Conservation (phyloP, 2,329 filamentous ascomycete species). For the Epichloe baconii region DNA sequence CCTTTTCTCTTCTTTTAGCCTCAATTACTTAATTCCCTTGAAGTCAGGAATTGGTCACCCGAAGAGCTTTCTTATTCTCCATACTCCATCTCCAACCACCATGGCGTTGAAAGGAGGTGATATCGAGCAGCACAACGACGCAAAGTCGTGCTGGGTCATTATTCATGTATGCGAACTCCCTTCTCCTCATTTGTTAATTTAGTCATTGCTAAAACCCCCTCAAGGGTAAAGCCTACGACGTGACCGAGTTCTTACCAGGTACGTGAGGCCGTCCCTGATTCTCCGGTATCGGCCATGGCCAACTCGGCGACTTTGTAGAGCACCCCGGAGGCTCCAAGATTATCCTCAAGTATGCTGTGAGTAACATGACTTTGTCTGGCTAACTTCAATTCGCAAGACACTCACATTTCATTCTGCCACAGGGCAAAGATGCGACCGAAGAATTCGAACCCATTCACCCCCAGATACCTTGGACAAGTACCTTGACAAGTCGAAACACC, state of each 20-base stretch:
- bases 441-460: constrained; percentile 84
- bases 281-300: not conserved
- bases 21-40: too few species aligned
- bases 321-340: constrained; percentile 85
- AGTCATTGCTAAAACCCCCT: constrained; percentile 3
- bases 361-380: constrained; percentile 9
- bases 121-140: constrained; percentile 59
- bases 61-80: too few species aligned
- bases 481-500: constrained; percentile 71
- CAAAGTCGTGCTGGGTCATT: constrained; percentile 84
- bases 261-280: constrained; percentile 10
- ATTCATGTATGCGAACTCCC: constrained; percentile 46
- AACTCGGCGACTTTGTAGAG: constrained; percentile 32
- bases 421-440: constrained; percentile 84
- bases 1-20: not conserved
- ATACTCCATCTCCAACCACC: not conserved
- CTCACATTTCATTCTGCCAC: not conserved
- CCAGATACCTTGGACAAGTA: constrained; percentile 80
- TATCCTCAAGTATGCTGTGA: constrained; percentile 82
- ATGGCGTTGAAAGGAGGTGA: constrained; percentile 38
- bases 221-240: constrained; percentile 74
- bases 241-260: constrained; percentile 78
- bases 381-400: not conserved
- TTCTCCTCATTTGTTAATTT: not conserved
- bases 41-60: too few species aligned